Base-by-base conservation (phyloP, 495 filamentous ascomycete species). In the Penicillium canariense region DNA sequence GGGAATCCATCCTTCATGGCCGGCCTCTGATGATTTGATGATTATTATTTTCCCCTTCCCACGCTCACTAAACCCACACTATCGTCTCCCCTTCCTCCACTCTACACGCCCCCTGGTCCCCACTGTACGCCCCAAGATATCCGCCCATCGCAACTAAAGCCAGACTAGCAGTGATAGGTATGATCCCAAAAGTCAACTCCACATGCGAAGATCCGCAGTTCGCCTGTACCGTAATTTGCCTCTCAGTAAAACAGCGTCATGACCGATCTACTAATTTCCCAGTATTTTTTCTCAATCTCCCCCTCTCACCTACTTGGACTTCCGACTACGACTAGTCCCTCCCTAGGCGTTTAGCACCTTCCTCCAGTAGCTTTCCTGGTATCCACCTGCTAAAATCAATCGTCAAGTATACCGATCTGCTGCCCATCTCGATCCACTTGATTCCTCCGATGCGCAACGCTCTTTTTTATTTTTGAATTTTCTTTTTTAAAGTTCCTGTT, bases 181-280 rank as follows among this genome's bases (percentile, higher is more conserved):
- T 68, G 62, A 69, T 65, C 58, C 65, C 67, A 66, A 34, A 39
- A 59, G 56, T 56, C 59, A 23, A 66, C 62, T 63, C 65, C 68
- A 69, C 62, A 62, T 59, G 67, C 60, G 70, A 71, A 64, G 70
- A 73, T 71, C 71, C 71, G 66, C 71, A 74, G 69, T 72, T 71
- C 66, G 65, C 64, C 63, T 27, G 62, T 67, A 66, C 54, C 54
- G 69, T 72, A 74, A 74, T 70, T 72, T 70, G 64, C 65, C 69
- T 53, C 28, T 26, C 39, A 46, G 58, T 58, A 61, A 61, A 57
- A 62, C 59, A 22, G 22, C 38, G 61, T 54, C 52, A 58, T 61
- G 52, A 64, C 55, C 56, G 61, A 64, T 64, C 61, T 60, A 17
- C 35, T 36, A 50, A 55, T 55, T 52, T 56, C 40, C 47, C 42